Base-by-base conservation (phyloP, 805 yeast genomes). In the Saccharomycodes ludwigii region DNA sequence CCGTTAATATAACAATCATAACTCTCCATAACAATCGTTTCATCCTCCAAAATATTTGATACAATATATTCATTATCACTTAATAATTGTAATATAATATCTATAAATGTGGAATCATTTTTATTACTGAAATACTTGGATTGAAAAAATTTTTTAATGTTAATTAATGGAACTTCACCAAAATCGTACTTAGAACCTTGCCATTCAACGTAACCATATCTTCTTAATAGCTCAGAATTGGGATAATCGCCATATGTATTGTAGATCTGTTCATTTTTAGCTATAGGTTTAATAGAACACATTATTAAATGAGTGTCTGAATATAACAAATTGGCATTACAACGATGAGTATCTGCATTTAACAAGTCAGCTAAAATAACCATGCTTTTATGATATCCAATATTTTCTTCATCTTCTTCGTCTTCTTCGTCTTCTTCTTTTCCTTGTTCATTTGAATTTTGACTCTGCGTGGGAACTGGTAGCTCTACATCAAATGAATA, bases 201-300 rank as follows among this genome's bases (percentile, higher is more conserved):
- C 39, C 58, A 52, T 55, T 86, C 95, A 17, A 84, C 91, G 46
- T 82, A 88, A 0, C 98, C 98, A 44, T 88, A 88, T 35, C 94
- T 68, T 46, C 98, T 68, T 34, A 91, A 60, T 20, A 91, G 65
- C 46, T 91, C 97, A n/a, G 88, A 62, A 51, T 86, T 88, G 22
- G 96, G 91, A 41, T 81, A 75, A 27, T 85, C 91, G 1, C 95
- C 93, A 51, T 91, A 88, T 0, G 84, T 78, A 55, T 88, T 88
- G 56, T 70, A 86, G 4, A 88, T 62, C 49, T 91, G 97, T 20
- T 73, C 78, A 3, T 80, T 85, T 21, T 56, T 56, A 4, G 51
- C 33, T 23, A 88, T 86, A 4, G 58, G 53, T 34, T 67, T 68
- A 6, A 70, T 70, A 2, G 94, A 70, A 29, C 67, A 65, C 93